Conservation (phyloP, 352 stramenopile genomes). For the Globisporangium solare region DNA sequence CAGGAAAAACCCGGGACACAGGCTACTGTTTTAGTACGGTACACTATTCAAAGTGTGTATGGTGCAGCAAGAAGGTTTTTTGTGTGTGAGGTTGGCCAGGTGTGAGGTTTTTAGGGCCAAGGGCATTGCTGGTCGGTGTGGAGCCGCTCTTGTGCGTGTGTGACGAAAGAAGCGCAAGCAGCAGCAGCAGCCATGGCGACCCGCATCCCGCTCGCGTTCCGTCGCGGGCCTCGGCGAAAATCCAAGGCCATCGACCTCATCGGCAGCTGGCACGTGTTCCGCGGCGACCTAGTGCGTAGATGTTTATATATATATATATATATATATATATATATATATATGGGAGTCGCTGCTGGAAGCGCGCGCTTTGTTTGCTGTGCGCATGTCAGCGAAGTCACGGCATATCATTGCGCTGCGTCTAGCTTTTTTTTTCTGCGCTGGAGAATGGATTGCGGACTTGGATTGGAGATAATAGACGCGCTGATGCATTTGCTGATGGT, state of each 20-base stretch:
- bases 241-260: slow-evolving; percentile 78
- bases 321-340: background rate
- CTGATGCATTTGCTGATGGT: no score
- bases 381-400: no score
- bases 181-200: slow-evolving; percentile 43
- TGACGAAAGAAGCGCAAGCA: slow-evolving; percentile 3
- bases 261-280: slow-evolving; percentile 76
- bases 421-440: no score
- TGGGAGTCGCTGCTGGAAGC: background rate
- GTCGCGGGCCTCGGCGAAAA: slow-evolving; percentile 68
- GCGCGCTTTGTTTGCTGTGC: background rate
- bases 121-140: no score
- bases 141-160: no score
- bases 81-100: background rate
- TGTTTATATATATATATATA: background rate
- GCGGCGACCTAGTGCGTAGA: slow-evolving; percentile 59
- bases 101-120: slow-evolving; percentile 13
- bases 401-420: background rate
- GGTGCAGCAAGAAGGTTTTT: no score
- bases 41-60: no score
- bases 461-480: background rate
- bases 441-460: background rate
- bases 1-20: background rate
- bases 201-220: slow-evolving; percentile 76
- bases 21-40: background rate